phyloP scores from a whole-genome alignment of 257 asterid genomes.

The Nicotiana sylvestris region DNA sequence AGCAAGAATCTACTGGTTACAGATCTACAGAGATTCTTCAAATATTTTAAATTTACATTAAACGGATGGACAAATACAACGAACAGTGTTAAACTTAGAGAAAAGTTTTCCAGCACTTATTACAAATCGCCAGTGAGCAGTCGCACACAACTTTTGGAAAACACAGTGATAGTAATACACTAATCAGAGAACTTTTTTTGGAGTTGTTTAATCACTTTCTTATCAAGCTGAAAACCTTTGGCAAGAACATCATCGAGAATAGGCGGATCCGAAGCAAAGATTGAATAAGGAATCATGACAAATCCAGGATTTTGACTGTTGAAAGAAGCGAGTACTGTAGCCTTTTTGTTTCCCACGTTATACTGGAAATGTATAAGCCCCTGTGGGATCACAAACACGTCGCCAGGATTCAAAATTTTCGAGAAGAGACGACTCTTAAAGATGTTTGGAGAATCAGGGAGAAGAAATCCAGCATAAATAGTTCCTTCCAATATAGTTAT shows the following conservation, averaged over 20 bases:
- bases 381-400: not conserved
- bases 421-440: conserved; percentile 7
- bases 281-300: not conserved
- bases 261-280: conserved; percentile 2
- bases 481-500: not conserved
- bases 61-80: not conserved
- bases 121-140: not conserved
- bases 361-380: not conserved
- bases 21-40: not conserved
- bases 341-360: not conserved
- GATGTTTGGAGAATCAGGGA: not conserved
- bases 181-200: not conserved
- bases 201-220: not conserved
- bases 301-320: conserved; percentile 9
- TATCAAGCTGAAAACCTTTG: not conserved
- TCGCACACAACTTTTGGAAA: not conserved
- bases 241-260: not conserved
- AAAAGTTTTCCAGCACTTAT: too few species aligned
- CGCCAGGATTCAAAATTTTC: not conserved
- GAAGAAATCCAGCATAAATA: not conserved
- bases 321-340: not conserved
- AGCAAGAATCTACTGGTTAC: not conserved
- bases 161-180: too few species aligned
- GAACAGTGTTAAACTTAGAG: not conserved
- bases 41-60: too few species aligned